Evolutionary conservation across 306 rosid species (phyloP), one percentile per base, ranked within the genome.

Genomic region (Glycyrrhiza uralensis): DNA sequence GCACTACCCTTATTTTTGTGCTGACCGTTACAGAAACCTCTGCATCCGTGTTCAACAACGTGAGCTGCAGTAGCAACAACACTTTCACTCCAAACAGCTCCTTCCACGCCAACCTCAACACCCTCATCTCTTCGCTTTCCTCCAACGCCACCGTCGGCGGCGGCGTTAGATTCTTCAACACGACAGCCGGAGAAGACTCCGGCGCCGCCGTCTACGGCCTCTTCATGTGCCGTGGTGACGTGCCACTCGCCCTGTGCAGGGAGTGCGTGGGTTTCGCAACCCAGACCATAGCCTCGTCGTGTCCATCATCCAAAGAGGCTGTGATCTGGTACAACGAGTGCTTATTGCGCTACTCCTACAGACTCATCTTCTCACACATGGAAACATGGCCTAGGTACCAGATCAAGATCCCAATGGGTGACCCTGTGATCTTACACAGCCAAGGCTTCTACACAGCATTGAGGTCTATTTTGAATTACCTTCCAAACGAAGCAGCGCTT

Each of bases 311-410:
- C 0, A 83, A 49, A 57, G 74, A 69, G 19, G 87, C 85, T 47
- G 59, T 83, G 2, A 81, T 71, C 3, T 83, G 87, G 87, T 86
- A 83, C 76, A 84, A 77, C 71, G 80, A 77, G 57, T 86, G 90
- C 28, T 60, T 61, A 45, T 7, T 86, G 1, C 77, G 87, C 0
- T 86, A 83, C 44, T 83, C 85, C 0, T 2, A 80, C 9, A 41
- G 59, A 4, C 44, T 38, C 7, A 36, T 86, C 73, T 86, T 83
- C 49, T 56, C 79, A 2, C 47, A 30, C 20, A 50, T 54, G 72
- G 84, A 79, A 24, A 80, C 80, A 23, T 32, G 44, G 56, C 86
- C 86, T 0, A 49, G 79, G 41, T 35, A 57, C 28, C 60, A 79
- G 72, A 62, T 69, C 58, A 52, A 70, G 57, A 83, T 79, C 17